Conservation (phyloP, 148 eudicot species). For the Fagopyrum esculentum region DNA sequence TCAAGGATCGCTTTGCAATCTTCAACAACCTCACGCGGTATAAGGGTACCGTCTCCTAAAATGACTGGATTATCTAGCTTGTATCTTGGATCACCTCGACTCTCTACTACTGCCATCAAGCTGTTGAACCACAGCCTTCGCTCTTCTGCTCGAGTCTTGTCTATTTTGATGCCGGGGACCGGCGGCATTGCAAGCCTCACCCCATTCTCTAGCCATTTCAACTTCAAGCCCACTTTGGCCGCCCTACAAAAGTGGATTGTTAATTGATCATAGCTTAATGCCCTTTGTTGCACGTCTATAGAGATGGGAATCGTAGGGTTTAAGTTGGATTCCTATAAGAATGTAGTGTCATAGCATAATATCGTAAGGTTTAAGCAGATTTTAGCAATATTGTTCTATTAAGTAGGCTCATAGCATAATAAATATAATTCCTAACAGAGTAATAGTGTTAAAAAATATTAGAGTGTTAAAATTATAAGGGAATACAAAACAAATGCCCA, state of each 20-base stretch:
- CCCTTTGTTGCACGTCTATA: too few species aligned
- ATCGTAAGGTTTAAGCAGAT: too few species aligned
- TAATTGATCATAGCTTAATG: too few species aligned
- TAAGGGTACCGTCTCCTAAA: background rate
- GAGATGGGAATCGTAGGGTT: too few species aligned
- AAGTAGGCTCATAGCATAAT: too few species aligned
- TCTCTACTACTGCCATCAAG: background rate
- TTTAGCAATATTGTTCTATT: too few species aligned
- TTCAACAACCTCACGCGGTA: background rate
- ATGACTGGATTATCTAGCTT: background rate
- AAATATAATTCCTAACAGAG: too few species aligned
- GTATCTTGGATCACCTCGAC: background rate
- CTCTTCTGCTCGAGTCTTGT: background rate
- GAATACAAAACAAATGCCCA: too few species aligned
- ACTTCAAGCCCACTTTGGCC: background rate
- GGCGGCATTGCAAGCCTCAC: background rate
- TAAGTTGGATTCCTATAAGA: too few species aligned
- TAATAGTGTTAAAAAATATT: too few species aligned
- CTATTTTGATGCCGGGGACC: background rate
- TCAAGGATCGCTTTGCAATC: conserved; percentile 23
- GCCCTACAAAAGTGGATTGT: background rate
- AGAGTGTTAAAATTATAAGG: too few species aligned
- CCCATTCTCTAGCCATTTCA: background rate
- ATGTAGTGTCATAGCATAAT: too few species aligned
- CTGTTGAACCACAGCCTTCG: conserved; percentile 5